Base-by-base conservation (phyloP, 495 filamentous ascomycete genomes). In the Trichoderma erinaceum region DNA sequence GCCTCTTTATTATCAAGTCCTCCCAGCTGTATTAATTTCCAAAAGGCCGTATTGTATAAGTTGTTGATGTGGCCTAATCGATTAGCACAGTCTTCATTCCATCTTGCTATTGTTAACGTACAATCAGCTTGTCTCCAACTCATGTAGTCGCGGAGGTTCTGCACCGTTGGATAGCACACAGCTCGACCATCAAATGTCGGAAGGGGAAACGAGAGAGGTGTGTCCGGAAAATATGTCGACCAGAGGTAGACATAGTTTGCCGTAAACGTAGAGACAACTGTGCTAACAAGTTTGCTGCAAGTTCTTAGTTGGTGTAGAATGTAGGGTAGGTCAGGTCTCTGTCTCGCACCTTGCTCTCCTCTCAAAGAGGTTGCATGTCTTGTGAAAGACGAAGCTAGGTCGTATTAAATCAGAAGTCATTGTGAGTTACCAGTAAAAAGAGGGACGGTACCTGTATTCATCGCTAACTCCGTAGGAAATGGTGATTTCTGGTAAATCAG, bases 81-180 rank as follows among this genome's bases (percentile, higher is more conserved):
- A 38, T 44, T 71, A 8, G 72, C 21, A 41, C 50, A 16, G 25
- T 44, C 44, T 27, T 11, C 4, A 41, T 12, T 32, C 12, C 13
- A 15, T 32, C 3, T 21, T 11, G 56, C 21, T 10, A 7, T 56
- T 46, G 78, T 15, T 16, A 32, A 13, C 89, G 75, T 75, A 96
- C 94, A 98, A 76, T 99, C 95, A 43, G 90, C 95, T 78, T 99
- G 95, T 70, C 95, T 83, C 95, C 95, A 99, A 72, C 90, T 92
- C 86, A 98, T 87, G 76, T 99, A 99, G 75, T 99, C 95, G 50
- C 93, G 84, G 68, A 98, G 74, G 74, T 94, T 93, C 73, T 83
- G 82, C 16, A 85, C 81, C 58, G 84, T 88, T 0, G 95, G 94
- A 78, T 97, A 99, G 70, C 87, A 82, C 44, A 98, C 93, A 13